Percentiles rank a stretch among this genome's conserved stretches.
These are phyloP conservation scores for Diatrype stigma DNA, from an alignment of 2,329 filamentous ascomycete genomes.

Conservation along the genomic window DNA sequence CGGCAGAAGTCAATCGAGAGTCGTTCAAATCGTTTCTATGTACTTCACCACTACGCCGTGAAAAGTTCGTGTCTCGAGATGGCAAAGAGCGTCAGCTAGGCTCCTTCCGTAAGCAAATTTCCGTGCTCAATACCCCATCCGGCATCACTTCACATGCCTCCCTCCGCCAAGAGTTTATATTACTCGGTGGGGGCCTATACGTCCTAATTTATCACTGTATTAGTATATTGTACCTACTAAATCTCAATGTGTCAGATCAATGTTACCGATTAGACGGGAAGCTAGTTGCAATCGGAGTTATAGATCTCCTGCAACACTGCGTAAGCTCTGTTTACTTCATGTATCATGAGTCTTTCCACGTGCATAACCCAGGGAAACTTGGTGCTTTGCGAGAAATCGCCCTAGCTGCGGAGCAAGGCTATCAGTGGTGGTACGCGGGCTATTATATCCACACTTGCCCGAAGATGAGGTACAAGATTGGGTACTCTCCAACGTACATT, in stretches of 20 bases:
- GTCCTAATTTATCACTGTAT: not conserved
- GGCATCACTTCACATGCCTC: not conserved
- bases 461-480: conserved; percentile 84
- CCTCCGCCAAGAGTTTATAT: not conserved
- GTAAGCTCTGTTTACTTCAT: conserved; percentile 82
- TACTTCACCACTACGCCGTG: conserved; percentile 57
- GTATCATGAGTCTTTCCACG: conserved; percentile 71
- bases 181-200: not conserved
- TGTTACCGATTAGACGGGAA: conserved; percentile 75
- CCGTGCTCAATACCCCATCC: too few relatives aligned
- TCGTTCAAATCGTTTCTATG: conserved; percentile 74
- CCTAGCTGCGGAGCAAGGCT: conserved; percentile 63
- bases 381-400: conserved; percentile 70
- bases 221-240: not conserved
- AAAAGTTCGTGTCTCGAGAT: conserved; percentile 38
- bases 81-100: conserved; percentile 57
- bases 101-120: conserved; percentile 49
- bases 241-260: conserved; percentile 48
- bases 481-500: conserved; percentile 70
- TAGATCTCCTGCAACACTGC: conserved; percentile 71
- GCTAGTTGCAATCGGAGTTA: conserved; percentile 70
- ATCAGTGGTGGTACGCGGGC: conserved; percentile 74
- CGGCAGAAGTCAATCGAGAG: conserved; percentile 51
- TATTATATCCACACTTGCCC: conserved; percentile 78
- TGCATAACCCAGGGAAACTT: conserved; percentile 68